A percentile compares a stretch with the other conserved stretches of the same genome.
Evolutionary conservation across 805 yeast genomes (phyloP).

Genomic region (Cyberlindnera mycetangii): DNA sequence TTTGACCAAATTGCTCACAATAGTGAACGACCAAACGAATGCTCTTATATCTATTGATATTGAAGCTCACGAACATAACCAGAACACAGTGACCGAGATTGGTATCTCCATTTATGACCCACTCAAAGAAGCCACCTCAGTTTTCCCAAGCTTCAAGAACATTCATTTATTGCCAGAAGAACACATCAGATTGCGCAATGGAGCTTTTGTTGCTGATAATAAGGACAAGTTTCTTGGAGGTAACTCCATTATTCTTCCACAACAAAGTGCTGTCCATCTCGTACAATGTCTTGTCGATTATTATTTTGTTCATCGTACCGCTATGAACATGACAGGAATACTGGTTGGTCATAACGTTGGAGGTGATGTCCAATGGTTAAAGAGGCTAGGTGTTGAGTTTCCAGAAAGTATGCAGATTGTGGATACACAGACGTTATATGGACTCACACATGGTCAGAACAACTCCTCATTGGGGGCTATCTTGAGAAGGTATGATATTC

Average conservation of each 20-base stretch:
- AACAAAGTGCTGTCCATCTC: conserved; percentile 35
- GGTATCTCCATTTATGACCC: conserved; percentile 60
- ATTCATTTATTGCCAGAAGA: conserved; percentile 47
- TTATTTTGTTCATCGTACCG: conserved; percentile 35
- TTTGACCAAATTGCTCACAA: conserved; percentile 8
- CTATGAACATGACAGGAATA: conserved; percentile 31
- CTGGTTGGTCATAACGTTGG: conserved; percentile 59
- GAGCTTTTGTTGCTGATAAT: conserved; percentile 53
- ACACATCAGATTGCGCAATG: conserved; percentile 41
- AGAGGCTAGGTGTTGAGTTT: conserved; percentile 42
- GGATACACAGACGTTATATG: conserved; percentile 51
- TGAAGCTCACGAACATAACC: conserved; percentile 52
- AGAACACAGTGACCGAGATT: conserved; percentile 47
- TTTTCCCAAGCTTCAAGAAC: conserved; percentile 40
- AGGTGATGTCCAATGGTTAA: conserved; percentile 55
- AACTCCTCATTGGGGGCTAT: conserved; percentile 44
- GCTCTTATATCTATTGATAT: conserved; percentile 45
- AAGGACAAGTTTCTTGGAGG: conserved; percentile 50
- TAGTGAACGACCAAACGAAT: conserved; percentile 15
- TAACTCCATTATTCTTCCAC: conserved; percentile 39
- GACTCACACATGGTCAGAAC: conserved; percentile 35
- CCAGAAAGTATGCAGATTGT: conserved; percentile 33
- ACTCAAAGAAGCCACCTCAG: conserved; percentile 36
- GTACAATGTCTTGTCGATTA: conserved; percentile 42
- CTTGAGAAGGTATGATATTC: conserved; percentile 45